These are phyloP conservation scores for Cyberlindnera mississippiensis DNA, from an alignment of 805 yeast species.

Conservation along the genomic window DNA sequence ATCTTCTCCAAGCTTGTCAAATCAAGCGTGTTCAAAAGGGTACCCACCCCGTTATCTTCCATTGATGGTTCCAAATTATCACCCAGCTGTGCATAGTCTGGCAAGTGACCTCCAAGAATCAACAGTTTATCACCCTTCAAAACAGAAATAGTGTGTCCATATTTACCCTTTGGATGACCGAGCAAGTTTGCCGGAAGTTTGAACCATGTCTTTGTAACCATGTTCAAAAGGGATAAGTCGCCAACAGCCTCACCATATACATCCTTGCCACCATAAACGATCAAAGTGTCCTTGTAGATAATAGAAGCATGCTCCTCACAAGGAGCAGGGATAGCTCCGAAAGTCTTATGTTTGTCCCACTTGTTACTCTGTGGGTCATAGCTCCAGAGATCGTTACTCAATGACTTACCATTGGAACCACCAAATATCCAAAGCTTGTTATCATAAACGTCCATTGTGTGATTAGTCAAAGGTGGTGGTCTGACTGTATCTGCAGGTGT, in stretches of 20 bases:
- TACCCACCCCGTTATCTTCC: constrained; percentile 51
- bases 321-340: constrained; percentile 74
- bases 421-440: constrained; percentile 85
- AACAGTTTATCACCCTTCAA: constrained; percentile 63
- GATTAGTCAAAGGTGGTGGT: constrained; percentile 89
- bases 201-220: constrained; percentile 70
- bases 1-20: constrained; percentile 33
- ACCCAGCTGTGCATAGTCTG: constrained; percentile 54
- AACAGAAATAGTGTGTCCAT: constrained; percentile 86
- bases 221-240: constrained; percentile 69
- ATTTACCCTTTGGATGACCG: constrained; percentile 69
- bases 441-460: constrained; percentile 78
- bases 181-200: constrained; percentile 47
- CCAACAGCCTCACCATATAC: constrained; percentile 63
- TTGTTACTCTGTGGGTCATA: constrained; percentile 64
- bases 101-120: constrained; percentile 89
- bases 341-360: constrained; percentile 69
- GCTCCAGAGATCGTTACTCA: constrained; percentile 74
- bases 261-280: constrained; percentile 87
- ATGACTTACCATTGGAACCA: constrained; percentile 74
- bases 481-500: constrained; percentile 45
- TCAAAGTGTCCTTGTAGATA: constrained; percentile 71
- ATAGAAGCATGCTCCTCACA: constrained; percentile 90
- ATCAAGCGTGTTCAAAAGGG: constrained; percentile 63
- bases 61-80: constrained; percentile 51